phyloP scores from a whole-genome alignment of 768 basidiomycete species.

The Phaeotremella skinneri region DNA sequence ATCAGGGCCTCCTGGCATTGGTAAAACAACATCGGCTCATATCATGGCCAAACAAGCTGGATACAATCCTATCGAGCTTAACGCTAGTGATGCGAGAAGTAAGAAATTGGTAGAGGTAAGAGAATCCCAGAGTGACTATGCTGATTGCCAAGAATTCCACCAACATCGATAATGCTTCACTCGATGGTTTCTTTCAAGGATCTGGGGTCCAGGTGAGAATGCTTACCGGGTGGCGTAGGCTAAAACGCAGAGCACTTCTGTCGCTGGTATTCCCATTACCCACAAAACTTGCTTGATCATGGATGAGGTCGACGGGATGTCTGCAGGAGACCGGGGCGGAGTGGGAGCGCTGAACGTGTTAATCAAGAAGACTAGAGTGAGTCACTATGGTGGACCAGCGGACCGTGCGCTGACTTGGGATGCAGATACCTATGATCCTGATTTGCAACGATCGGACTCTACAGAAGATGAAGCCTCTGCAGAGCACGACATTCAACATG shows the following conservation, averaged over 20 bases:
- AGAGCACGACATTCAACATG: conserved; percentile 68
- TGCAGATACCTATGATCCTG: conserved; percentile 89
- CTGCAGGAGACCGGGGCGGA: conserved; percentile 92
- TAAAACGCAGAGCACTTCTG: conserved; percentile 59
- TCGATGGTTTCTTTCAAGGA: conserved; percentile 69
- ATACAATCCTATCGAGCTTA: conserved; percentile 89
- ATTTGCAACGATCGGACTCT: conserved; percentile 87
- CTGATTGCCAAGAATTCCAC: conserved; percentile 65
- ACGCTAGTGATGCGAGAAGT: conserved; percentile 91
- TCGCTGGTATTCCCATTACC: conserved; percentile 70
- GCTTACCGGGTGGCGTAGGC: neutral
- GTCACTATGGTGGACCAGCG: conserved; percentile 6
- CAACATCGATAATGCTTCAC: conserved; percentile 81
- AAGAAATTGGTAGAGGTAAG: conserved; percentile 93
- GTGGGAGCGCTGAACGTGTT: conserved; percentile 87
- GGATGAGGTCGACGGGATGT: conserved; percentile 99
- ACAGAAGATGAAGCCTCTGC: conserved; percentile 88
- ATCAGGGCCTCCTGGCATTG: conserved; percentile 92
- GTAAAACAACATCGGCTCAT: conserved; percentile 96
- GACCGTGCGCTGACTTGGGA: neutral
- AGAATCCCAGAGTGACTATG: neutral
- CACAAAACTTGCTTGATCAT: conserved; percentile 86
- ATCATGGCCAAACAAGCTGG: conserved; percentile 85
- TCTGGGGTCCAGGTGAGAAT: conserved; percentile 33
- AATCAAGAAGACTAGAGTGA: conserved; percentile 87